Base-by-base conservation (phyloP, 805 yeast species). In the Starmerella apicola region DNA sequence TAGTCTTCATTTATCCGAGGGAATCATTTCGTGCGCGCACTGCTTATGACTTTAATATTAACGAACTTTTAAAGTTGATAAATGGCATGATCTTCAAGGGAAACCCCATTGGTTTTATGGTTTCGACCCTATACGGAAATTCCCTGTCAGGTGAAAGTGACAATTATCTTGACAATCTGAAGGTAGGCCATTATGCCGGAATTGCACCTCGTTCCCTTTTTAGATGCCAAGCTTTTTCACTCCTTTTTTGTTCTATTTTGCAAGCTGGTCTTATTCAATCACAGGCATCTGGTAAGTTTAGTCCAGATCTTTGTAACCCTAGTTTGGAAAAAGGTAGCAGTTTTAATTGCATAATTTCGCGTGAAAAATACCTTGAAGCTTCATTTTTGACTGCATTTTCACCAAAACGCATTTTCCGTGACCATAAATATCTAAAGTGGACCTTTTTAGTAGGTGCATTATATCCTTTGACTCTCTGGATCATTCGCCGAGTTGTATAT, bases 121-220 rank as follows among this genome's bases (percentile, higher is more conserved):
- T 67, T 17, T 54, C 72, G 42, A 72, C 72, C 43, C 67, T 71
- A 1, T 66, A 63, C 37, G 76, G 76, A 32, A 70, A 73, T 36
- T 74, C 74, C 51, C 73, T 75, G 44, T 77, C 72, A 52, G 68
- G 70, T 29, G 80, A 76, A 58, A 79, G 81, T 10, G 72, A 75
- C 44, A 68, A 63, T 52, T 75, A 70, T 55, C 68, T 74, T 37
- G 69, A 70, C 54, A 72, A 72, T 50, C 60, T 58, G 45, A 72
- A 72, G 50, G 57, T 65, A 59, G 76, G 70, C 0, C 81, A 74
- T 55, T 75, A 75, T 52, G 58, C 70, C 20, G 73, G 72, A 45
- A 59, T 75, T 19, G 74, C 80, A 1, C 81, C 81, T 12, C 61
- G 71, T 50, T 69, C 80, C 0, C 56, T 73, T 24, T 75, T 74